These are phyloP conservation scores for Periconia digitata DNA, from an alignment of 2,329 filamentous ascomycete species.

Conservation along the genomic window DNA sequence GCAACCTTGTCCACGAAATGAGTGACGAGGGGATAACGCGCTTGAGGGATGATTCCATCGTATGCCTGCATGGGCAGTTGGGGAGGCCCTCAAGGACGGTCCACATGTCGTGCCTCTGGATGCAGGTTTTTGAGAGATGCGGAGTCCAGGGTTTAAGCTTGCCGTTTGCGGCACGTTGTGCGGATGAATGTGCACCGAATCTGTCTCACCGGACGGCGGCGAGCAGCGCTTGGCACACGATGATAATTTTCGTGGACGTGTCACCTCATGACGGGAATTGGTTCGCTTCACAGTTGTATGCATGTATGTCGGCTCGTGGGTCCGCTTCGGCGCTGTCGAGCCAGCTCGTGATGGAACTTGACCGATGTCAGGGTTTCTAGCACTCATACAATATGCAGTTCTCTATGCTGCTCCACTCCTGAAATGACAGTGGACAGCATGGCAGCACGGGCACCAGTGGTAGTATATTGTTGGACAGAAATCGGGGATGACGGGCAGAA, in stretches of 20 bases:
- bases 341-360: conserved; percentile 2
- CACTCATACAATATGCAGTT: background rate
- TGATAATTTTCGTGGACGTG: conserved; percentile 6
- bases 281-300: background rate
- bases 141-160: too few relatives aligned
- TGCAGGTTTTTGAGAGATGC: background rate
- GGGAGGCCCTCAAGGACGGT: background rate
- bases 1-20: too few relatives aligned
- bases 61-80: too few relatives aligned
- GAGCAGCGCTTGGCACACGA: background rate
- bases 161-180: too few relatives aligned
- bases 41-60: background rate
- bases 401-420: conserved; percentile 27
- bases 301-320: background rate
- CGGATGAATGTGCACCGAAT: too few relatives aligned
- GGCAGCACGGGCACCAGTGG: conserved; percentile 40
- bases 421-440: conserved; percentile 19
- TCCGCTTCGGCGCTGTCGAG: background rate
- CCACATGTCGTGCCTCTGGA: background rate
- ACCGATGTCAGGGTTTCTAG: background rate
- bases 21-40: too few relatives aligned
- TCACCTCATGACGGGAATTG: background rate
- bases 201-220: background rate
- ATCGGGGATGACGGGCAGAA: conserved; percentile 17
- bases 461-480: conserved; percentile 31